Evolutionary conservation across 164 flowering plant species (phyloP).

Genomic region (Berberis vulgaris): DNA sequence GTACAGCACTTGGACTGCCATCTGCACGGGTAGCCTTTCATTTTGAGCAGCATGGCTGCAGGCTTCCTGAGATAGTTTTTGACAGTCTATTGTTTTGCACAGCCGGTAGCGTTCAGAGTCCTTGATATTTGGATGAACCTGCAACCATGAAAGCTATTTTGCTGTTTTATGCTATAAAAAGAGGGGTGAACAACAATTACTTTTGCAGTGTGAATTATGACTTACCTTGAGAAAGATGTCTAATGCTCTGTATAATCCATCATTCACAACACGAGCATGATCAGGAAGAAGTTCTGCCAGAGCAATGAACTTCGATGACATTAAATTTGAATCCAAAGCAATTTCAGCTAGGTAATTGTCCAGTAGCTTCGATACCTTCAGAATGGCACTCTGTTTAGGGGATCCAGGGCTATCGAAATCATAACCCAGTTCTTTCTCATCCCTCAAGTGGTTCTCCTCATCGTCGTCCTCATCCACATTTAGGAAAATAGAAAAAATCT

Average conservation of each 20-base stretch:
- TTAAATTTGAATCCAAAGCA: slow-evolving; percentile 69
- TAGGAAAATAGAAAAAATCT: slow-evolving; percentile 81
- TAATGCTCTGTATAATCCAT: slow-evolving; percentile 83
- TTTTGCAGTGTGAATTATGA: not conserved
- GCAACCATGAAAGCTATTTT: slow-evolving; percentile 2
- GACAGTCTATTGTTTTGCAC: slow-evolving; percentile 85
- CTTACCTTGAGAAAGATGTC: slow-evolving; percentile 93
- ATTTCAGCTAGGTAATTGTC: slow-evolving; percentile 90
- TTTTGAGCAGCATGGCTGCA: slow-evolving; percentile 99
- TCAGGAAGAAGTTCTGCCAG: slow-evolving; percentile 91
- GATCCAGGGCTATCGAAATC: slow-evolving; percentile 85
- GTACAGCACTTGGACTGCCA: slow-evolving; percentile 93
- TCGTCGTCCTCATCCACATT: slow-evolving; percentile 86
- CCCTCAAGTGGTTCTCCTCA: slow-evolving; percentile 46
- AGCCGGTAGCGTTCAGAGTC: slow-evolving; percentile 75
- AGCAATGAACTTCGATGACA: slow-evolving; percentile 62
- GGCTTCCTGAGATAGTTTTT: slow-evolving; percentile 91
- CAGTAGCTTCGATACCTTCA: slow-evolving; percentile 78
- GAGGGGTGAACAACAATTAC: not conserved
- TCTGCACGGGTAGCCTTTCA: slow-evolving; percentile 85
- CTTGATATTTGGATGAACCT: slow-evolving; percentile 90
- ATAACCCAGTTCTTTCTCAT: slow-evolving; percentile 64
- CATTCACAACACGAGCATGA: slow-evolving; percentile 73
- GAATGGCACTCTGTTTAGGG: slow-evolving; percentile 77
- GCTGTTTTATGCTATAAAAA: not conserved